Evolutionary conservation across 345 rosid species (phyloP), one percentile per base, ranked within the genome.

Genomic region (Geranium brycei): DNA sequence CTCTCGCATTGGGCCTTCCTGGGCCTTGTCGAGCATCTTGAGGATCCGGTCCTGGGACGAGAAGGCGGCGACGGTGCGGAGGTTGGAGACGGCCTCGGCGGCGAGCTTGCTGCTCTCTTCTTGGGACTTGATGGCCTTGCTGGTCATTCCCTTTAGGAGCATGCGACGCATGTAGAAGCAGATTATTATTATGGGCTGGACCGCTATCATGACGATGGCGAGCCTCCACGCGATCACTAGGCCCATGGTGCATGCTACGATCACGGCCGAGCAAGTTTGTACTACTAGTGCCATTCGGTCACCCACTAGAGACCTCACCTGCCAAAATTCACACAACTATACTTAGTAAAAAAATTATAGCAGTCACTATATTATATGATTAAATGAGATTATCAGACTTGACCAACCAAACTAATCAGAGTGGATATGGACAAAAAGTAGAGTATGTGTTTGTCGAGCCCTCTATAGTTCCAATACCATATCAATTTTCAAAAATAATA

Each of bases 1-100:
- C 69, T 80, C 79, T 38, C 71, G 62, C 18, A 6, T 10, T 10
- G 53, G 53, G 53, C 53, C 53, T 10, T 47, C 53, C 11, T 47
- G 53, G 53, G 53, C 53, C 15, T 3, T 47, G 1, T 47, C 53
- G 53, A 47, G 53, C 53, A 47, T 47, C 11, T 10, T 47, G 3
- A 47, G 15, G 53, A 47, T 47, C 0, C 53, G 53, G 53, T 47
- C 53, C 53, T 47, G 53, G 53, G 53, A 47, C 13, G 53, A 47
- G 53, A 47, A 47, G 53, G 53, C 53, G 13, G 53, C 10, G 53
- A 47, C 53, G 53, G 53, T 47, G 13, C 53, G 53, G 14, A 47
- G 53, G 11, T 47, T 47, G 13, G 53, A 47, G 53, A 47, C 53
- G 12, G 53, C 53, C 11, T 47, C 53, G 53, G 53, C 53, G 7